Evolutionary conservation across 2,329 filamentous ascomycete species (phyloP), one percentile per base, ranked within the genome.

Genomic region (Penicillium freii): DNA sequence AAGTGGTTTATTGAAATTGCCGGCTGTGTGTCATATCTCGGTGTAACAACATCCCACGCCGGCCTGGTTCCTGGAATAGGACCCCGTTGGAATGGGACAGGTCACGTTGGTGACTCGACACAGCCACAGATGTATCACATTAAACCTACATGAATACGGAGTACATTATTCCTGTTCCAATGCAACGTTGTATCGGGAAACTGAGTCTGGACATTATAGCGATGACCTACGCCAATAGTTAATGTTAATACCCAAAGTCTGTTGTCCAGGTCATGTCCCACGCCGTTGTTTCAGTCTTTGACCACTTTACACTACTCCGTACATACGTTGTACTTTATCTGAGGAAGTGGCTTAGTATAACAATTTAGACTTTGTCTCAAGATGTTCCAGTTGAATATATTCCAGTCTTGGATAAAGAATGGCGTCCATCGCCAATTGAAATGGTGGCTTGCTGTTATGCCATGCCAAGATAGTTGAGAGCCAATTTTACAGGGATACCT

Each of bases 121-220:
- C 23, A 57, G 34, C 34, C 9, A 17, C 23, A 53, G 27, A 47
- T 52, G 21, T 13, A 29, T 43, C 54, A 36, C 43, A 21, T 53
- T 57, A 15, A 36, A 47, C 25, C 19, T 45, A 36, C 21, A 23
- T 56, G 29, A 27, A 34, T 27, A 36, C 9, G 23, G 42, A n/a
- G 17, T 36, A 25, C 6, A 11, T 44, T 44, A 36, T 44, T 39
- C 43, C 33, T 50, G 59, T 61, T 56, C 13, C 52, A 59, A 52
- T 43, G 58, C 56, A 59, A 49, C 44, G 56, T 59, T 42, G 29
- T 48, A 47, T 47, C 21, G 4, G 27, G 6, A 23, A 11, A 31
- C n/a, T 38, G 17, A 9, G 7, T 38, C 21, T 43, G n/a, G 5
- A n/a, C 11, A 17, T 42, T 25, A 31, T 51, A 13, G 8, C 33